Evolutionary conservation across 495 filamentous ascomycete genomes (phyloP).

Genomic region (Trichoderma reesei): DNA sequence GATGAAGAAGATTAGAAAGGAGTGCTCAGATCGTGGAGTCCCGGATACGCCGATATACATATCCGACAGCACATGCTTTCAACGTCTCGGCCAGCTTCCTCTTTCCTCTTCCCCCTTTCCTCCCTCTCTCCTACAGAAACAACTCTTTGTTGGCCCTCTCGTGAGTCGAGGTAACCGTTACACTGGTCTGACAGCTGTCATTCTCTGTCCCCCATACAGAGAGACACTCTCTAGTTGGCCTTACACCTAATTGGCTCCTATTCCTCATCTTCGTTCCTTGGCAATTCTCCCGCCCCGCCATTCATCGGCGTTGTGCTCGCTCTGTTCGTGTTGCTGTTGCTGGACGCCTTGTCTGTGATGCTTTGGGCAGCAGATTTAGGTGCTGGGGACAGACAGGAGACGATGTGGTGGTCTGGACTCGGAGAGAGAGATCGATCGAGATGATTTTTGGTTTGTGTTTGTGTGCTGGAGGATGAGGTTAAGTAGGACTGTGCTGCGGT

Average conservation of each 20-base stretch:
- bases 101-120: background rate
- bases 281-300: too few species aligned
- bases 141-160: background rate
- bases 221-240: background rate
- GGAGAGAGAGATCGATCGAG: background rate
- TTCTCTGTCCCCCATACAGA: background rate
- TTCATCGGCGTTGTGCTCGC: too few species aligned
- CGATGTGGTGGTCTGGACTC: background rate
- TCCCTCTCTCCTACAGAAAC: background rate
- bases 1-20: background rate
- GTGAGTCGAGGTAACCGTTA: background rate
- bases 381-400: background rate
- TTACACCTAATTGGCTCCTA: background rate
- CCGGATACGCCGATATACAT: too few species aligned
- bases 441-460: background rate
- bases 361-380: background rate
- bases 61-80: too few species aligned
- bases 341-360: background rate
- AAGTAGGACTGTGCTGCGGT: too few species aligned
- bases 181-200: background rate
- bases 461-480: too few species aligned
- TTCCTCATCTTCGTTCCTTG: background rate
- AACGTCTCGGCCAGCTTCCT: background rate
- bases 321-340: too few species aligned
- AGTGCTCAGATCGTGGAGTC: background rate